Base-by-base conservation (phyloP, 2,329 filamentous ascomycete species). In the Pseudopithomyces chartarum region DNA sequence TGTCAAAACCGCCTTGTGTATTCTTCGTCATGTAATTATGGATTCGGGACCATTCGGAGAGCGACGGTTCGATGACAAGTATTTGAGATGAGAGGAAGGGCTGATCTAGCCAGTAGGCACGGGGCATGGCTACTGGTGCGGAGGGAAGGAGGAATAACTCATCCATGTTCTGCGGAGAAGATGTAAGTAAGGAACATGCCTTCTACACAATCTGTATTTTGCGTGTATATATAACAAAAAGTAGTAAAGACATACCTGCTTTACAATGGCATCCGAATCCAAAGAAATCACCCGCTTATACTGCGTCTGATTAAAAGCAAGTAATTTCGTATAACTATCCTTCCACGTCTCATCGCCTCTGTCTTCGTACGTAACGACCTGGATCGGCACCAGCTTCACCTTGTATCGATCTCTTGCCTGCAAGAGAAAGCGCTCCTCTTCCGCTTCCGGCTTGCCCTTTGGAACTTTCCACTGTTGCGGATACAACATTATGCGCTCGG, bases 61-160 rank as follows among this genome's bases (percentile, higher is more conserved):
- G 69, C 0, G 82, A 85, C 0, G 88, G 87, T 47, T 85, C 76
- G 48, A 88, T 73, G 6, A 89, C 79, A 60, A 88, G 78, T 23
- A 89, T 59, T 19, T 85, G 80, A 3, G 83, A 85, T 0, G 84
- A 84, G 4, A 90, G 77, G 20, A 50, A 52, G 1, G 52, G 46
- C 0, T 84, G 82, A 32, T 47, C 44, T 2, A 83, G 76, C 88
- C 88, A 90, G 70, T 90, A 90, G 1, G 87, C 88, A 17, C 85
- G 82, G 1, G 88, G 86, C 82, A 90, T 87, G 1, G 87, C 87
- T 1, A 87, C 80, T 0, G 82, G 77, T 0, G 81, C 77, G 0
- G 78, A 70, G 0, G 87, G 88, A 0, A 87, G 74, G 22, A 88
- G 80, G 71, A 91, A 90, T 0, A 90, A 78, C 46, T 90, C 87